Base-by-base conservation (phyloP, 1,139 yeast genomes). In the Groenewaldozyma auringiensis region DNA sequence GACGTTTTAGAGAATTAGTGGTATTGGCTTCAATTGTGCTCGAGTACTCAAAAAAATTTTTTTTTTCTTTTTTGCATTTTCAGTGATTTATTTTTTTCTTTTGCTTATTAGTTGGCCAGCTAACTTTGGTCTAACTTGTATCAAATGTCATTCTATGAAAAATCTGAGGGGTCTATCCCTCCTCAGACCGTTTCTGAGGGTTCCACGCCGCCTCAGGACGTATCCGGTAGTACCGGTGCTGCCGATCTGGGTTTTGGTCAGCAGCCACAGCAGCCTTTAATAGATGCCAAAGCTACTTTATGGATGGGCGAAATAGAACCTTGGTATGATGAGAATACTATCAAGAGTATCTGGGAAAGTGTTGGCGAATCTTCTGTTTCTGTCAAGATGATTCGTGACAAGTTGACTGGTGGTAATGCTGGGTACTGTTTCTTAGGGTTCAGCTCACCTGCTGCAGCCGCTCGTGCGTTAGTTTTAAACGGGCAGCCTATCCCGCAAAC, bases 241-340 rank as follows among this genome's bases (percentile, higher is more conserved):
- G 29, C 29, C 6, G 29, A 25, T 11, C 29, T 11, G 29, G 11
- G 29, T 25, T 25, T 11, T 11, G 29, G 29, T 14, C 36, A 33
- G 18, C 36, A 17, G 18, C 36, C 4, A 14, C 20, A 17, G 36
- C 36, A 33, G 36, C 16, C 21, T 20, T 4, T 16, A 11, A 35
- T 35, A 14, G 38, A 35, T 18, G 38, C 38, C 9, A 35, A 35
- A 21, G 21, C 52, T 18, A 70, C 75, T 2, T 63, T 87, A 45
- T 88, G 96, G 96, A 89, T 89, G 96, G 97, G 96, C 9, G 96
- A 88, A 62, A 68, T 89, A 41, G 96, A 88, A 56, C 86, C 94
- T 1, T 72, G 78, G 66, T 84, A 94, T 80, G 88, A 83, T 52
- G 96, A 88, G 62, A 69, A 69, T 14, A 71, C 77, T 42, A 77